phyloP scores from a whole-genome alignment of 179 eudicot species.

The Silene vulgaris region DNA sequence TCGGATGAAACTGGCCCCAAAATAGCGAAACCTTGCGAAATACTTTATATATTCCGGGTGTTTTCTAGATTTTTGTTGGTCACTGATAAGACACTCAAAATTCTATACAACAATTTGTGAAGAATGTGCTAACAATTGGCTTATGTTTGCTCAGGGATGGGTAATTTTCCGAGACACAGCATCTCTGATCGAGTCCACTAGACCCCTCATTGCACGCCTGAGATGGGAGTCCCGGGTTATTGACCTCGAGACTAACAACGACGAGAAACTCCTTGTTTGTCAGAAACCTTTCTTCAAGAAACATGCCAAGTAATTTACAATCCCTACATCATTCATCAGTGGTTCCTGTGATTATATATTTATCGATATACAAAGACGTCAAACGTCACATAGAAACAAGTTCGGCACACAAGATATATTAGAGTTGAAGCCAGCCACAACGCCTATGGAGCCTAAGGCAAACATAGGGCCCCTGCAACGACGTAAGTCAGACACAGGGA shows the following conservation, averaged over 20 bases:
- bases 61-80: no score
- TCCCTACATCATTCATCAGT: conserved; percentile 12
- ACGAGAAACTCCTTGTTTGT: conserved; percentile 82
- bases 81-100: no score
- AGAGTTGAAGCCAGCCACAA: conserved; percentile 22
- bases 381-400: conserved; percentile 19
- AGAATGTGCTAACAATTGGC: conserved; percentile 13
- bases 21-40: no score
- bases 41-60: no score
- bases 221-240: conserved; percentile 94
- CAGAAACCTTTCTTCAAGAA: conserved; percentile 86
- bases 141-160: conserved; percentile 66
- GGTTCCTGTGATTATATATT: conserved; percentile 37
- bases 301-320: conserved; percentile 35
- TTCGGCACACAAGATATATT: conserved; percentile 12
- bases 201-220: conserved; percentile 56
- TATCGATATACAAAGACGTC: conserved; percentile 26
- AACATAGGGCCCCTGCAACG: conserved; percentile 62
- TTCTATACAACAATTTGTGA: not conserved
- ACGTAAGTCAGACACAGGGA: conserved; percentile 34
- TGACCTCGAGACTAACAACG: conserved; percentile 67
- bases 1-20: no score
- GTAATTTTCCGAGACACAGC: conserved; percentile 70
- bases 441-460: conserved; percentile 83
- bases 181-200: conserved; percentile 60